Base-by-base conservation (phyloP, 306 rosid species). In the Castanea mollissima region DNA sequence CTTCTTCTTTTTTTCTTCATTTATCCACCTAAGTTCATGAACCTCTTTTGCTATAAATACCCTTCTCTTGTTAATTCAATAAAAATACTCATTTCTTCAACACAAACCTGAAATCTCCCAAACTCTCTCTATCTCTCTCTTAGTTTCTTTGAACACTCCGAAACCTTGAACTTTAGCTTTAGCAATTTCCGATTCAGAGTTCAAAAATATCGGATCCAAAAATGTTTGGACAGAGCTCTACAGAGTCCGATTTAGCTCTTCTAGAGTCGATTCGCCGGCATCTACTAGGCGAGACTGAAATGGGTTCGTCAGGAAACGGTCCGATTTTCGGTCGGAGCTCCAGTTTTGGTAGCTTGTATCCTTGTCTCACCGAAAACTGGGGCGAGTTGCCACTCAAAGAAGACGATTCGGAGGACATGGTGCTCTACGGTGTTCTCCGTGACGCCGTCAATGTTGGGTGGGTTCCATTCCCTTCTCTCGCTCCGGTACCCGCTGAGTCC, bases 381-480 rank as follows among this genome's bases (percentile, higher is more conserved):
- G 98, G 99, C 2, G 92, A 85, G 8, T 84, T 95, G 84, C 99
- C 97, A 1, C 90, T 95, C 2, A 90, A 86, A 57, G 92, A 84
- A 60, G 84, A 95, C 51, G 99, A 95, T 34, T 87, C 96, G 4
- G 92, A 95, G 41, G 99, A 95, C 58, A 95, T 91, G 99, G 69
- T 91, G 1, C 88, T 95, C n/a, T 92, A 87, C 76, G 87, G 90
- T 13, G 92, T 91, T 0, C 92, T 91, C 38, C 81, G 90, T n/a
- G 98, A 92, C 8, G 97, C 97, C 13, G 82, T 91, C 3, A 84
- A 81, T 25, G 77, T 82, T 4, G 97, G 97, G 2, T 91, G 99
- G 98, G 86, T 90, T 67, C 99, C 99, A 7, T 87, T 90, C 68
- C 99, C 99, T 7, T 86, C 96, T 3, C 84, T 90, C 11, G 84